Evolutionary conservation across 129 eudicot genomes (phyloP).

Genomic region (Calendula officinalis): DNA sequence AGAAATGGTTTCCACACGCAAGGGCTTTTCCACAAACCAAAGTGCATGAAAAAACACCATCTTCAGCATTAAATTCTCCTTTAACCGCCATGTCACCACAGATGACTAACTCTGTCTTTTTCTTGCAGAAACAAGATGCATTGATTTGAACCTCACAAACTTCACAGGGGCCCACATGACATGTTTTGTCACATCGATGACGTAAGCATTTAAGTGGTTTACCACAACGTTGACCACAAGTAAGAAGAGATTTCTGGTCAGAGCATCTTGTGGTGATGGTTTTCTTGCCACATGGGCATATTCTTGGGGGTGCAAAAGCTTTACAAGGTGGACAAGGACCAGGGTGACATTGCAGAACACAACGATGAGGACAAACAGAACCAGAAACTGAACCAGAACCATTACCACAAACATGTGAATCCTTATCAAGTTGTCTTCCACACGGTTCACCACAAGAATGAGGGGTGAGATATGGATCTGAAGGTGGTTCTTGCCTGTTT

Average conservation of each 20-base stretch:
- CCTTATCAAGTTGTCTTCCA: slow-evolving; percentile 82
- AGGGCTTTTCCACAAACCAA: slow-evolving; percentile 61
- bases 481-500: slow-evolving; percentile 85
- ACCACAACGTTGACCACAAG: slow-evolving; percentile 80
- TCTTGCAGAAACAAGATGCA: slow-evolving; percentile 87
- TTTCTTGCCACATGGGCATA: slow-evolving; percentile 88
- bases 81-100: slow-evolving; percentile 89
- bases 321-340: slow-evolving; percentile 98
- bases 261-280: slow-evolving; percentile 87
- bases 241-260: slow-evolving; percentile 71
- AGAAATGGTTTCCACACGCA: slow-evolving; percentile 75
- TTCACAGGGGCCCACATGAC: slow-evolving; percentile 88
- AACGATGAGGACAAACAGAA: slow-evolving; percentile 77
- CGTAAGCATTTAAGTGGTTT: slow-evolving; percentile 74
- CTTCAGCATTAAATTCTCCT: slow-evolving; percentile 53
- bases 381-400: slow-evolving; percentile 38
- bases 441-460: slow-evolving; percentile 98
- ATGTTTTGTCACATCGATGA: slow-evolving; percentile 57
- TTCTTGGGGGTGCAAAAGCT: slow-evolving; percentile 89
- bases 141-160: slow-evolving; percentile 58
- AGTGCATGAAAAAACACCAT: slow-evolving; percentile 76
- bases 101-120: slow-evolving; percentile 59
- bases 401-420: slow-evolving; percentile 32
- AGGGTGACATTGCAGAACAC: slow-evolving; percentile 95
- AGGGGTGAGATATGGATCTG: slow-evolving; percentile 86